A percentile compares a stretch with the other conserved stretches of the same genome.
These are phyloP conservation scores for Sporobolomyces phaffii DNA, from an alignment of 768 basidiomycete genomes.

Conservation along the genomic window DNA sequence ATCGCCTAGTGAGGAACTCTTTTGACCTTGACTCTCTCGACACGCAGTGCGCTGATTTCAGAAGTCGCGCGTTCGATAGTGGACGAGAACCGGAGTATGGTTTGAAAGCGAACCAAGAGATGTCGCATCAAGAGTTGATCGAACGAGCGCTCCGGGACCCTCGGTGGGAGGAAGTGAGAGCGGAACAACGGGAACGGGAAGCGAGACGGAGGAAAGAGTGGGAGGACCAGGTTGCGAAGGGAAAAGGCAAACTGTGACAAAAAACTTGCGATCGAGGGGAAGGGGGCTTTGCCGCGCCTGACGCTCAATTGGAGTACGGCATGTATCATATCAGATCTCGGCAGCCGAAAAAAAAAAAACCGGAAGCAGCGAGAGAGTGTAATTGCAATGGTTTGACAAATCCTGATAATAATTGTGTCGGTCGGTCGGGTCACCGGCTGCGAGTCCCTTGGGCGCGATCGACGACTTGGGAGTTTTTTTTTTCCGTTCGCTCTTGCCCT, in stretches of 20 bases:
- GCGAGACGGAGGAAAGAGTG: background rate
- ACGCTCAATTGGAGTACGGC: no score
- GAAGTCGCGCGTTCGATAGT: no score
- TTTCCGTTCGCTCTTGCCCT: background rate
- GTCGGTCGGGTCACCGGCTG: no score
- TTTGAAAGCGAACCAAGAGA: constrained; percentile 19
- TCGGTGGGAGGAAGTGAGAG: background rate
- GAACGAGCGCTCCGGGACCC: constrained; percentile 15
- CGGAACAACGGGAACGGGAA: background rate
- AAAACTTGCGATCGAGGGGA: no score
- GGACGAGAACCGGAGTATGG: constrained; percentile 30
- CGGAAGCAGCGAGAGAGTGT: no score
- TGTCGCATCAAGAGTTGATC: constrained; percentile 15
- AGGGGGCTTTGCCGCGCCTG: no score
- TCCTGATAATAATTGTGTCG: background rate
- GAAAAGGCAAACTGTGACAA: background rate
- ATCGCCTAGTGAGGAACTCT: constrained; percentile 35
- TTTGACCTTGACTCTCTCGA: background rate
- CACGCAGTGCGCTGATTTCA: background rate
- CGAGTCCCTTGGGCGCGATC: no score
- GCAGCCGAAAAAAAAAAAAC: no score
- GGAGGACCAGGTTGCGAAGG: background rate
- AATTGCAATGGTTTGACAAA: no score
- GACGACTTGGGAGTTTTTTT: background rate
- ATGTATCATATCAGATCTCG: no score